These are phyloP conservation scores for Helianthus tuberosus DNA, from an alignment of 129 eudicot genomes.

Conservation along the genomic window DNA sequence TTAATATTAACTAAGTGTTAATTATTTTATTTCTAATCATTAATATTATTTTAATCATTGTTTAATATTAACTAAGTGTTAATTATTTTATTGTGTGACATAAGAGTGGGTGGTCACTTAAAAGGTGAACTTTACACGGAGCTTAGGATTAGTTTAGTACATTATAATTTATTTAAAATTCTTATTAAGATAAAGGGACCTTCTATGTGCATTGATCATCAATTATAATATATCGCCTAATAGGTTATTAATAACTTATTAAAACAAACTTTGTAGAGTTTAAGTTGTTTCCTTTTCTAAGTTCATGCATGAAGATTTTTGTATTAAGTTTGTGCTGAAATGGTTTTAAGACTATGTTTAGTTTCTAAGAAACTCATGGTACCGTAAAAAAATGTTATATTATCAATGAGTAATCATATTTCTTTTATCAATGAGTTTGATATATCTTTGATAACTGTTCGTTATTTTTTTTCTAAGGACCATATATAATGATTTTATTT, in stretches of 20 bases:
- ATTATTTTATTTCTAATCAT: slow-evolving; percentile 27
- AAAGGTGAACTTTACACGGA: slow-evolving; percentile 35
- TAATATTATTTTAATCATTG: slow-evolving; percentile 7
- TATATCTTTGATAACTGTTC: too few relatives aligned
- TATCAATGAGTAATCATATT: too few relatives aligned
- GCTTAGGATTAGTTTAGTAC: slow-evolving; percentile 35
- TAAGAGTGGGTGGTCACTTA: slow-evolving; percentile 30
- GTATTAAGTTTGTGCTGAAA: background rate
- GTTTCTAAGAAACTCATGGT: background rate
- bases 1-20: background rate
- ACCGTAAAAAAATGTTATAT: background rate
- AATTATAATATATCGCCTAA: background rate
- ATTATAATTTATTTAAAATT: slow-evolving; percentile 22
- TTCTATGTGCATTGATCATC: background rate
- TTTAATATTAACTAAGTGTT: background rate
- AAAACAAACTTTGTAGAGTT: too few relatives aligned
- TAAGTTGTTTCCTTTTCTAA: too few relatives aligned
- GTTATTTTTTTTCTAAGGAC: too few relatives aligned
- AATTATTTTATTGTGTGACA: slow-evolving; percentile 16
- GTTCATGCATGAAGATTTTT: background rate
- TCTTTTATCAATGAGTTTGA: too few relatives aligned
- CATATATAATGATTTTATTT: too few relatives aligned
- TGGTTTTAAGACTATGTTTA: background rate
- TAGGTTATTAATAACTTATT: too few relatives aligned
- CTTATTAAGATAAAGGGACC: slow-evolving; percentile 24